phyloP scores from a whole-genome alignment of 2,329 filamentous ascomycete species.

The Penicillium sp. region DNA sequence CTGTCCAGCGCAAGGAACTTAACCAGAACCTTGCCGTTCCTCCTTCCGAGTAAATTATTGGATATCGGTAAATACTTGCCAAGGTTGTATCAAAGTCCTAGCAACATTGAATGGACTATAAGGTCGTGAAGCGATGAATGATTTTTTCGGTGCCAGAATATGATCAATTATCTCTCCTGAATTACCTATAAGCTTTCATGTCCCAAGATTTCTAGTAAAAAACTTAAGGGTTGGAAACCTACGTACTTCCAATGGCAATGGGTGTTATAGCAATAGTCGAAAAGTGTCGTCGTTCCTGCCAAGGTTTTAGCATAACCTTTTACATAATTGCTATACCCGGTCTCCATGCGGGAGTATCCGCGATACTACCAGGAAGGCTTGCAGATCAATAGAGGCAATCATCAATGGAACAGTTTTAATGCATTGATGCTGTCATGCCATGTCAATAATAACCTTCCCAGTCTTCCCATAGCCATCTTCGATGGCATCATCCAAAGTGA shows the following conservation, averaged over 20 bases:
- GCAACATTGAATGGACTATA: not conserved
- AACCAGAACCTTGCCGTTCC: constrained; percentile 23
- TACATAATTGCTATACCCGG: not conserved
- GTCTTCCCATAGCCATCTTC: constrained; percentile 5
- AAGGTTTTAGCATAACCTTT: not conserved
- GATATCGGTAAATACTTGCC: no score
- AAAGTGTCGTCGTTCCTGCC: not conserved
- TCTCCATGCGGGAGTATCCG: not conserved
- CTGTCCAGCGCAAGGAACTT: constrained; percentile 55
- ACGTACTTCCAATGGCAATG: not conserved
- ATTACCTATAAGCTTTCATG: not conserved
- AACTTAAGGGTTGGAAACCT: no score
- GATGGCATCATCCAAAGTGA: constrained; percentile 13
- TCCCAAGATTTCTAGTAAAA: not conserved
- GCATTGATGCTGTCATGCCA: not conserved
- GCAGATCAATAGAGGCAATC: not conserved
- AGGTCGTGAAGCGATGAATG: no score
- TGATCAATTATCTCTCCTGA: not conserved
- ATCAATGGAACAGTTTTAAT: not conserved
- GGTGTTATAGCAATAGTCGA: not conserved
- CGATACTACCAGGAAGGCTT: no score
- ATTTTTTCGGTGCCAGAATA: not conserved
- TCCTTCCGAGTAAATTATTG: not conserved
- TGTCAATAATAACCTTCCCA: constrained; percentile 12
- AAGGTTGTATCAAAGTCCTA: no score